Base-by-base conservation (phyloP, 164 flowering plant species). In the Dillenia suffruticosa region DNA sequence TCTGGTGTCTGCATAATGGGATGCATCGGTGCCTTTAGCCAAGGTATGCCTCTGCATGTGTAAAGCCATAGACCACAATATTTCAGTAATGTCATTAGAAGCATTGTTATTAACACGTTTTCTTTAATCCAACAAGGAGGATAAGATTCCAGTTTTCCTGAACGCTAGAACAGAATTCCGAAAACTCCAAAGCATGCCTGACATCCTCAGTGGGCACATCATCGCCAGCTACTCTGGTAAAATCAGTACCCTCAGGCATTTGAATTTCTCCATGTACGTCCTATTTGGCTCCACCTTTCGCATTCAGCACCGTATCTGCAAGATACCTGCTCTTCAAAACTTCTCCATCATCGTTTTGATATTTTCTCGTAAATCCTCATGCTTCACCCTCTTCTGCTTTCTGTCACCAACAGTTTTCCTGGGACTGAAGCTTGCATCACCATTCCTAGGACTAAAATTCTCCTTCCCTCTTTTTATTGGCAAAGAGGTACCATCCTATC, bases 151-250 rank as follows among this genome's bases (percentile, higher is more conserved):
- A 70, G 82, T 83, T 97, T 90, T 85, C 56, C 61, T 84, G 86
- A 84, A 95, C 88, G 69, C 83, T 80, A 46, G 83, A 63, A 75
- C 96, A 91, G 66, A 95, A 95, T 70, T 95, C 97, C 32, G 91
- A 58, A 58, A 95, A 86, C 44, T 95, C 97, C 70, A 95, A 63
- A 14, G 89, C 94, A 48, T 77, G 71, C 26, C 97, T 97, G 72
- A 79, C 81, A 74, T 82, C 86, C 62, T 81, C 79, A 44, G 81
- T 67, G 32, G 78, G 73, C 13, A 89, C 32, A 10, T 89, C 87
- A 62, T 82, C 63, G 13, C 86, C 92, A 56, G 69, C 83, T 26
- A 86, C 76, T 57, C 51, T 71, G 12, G 68, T 72, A 59, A 85
- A 53, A 52, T 68, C 73, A 46, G 57, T 66, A 24, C 92, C 84